Percentiles rank a stretch among this genome's conserved stretches.
phyloP scores from a whole-genome alignment of 805 yeast species.

The Kurtzmaniella fragi region DNA sequence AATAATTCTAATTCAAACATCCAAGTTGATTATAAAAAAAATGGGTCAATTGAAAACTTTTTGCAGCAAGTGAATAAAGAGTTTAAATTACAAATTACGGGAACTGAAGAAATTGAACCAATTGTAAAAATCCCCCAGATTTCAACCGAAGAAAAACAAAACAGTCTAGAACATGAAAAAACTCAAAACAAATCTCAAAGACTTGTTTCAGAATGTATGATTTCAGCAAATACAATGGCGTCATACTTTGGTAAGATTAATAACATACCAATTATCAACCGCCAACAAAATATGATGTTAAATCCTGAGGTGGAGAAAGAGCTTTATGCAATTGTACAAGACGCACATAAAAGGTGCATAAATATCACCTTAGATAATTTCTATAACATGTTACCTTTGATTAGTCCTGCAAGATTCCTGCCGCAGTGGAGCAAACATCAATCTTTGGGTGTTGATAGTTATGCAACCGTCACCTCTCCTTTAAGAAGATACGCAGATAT shows the following conservation, averaged over 20 bases:
- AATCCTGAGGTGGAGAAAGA: slow-evolving; percentile 16
- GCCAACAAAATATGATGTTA: slow-evolving; percentile 30
- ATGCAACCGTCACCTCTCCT: slow-evolving; percentile 85
- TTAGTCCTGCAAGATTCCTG: slow-evolving; percentile 51
- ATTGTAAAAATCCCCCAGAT: slow-evolving; percentile 6
- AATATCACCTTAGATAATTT: slow-evolving; percentile 34
- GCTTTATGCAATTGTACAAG: slow-evolving; percentile 16
- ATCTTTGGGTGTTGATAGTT: slow-evolving; percentile 57
- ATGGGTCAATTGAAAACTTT: too few relatives aligned
- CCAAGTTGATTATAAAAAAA: slow-evolving; percentile 8
- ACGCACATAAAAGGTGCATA: slow-evolving; percentile 10
- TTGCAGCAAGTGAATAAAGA: background rate
- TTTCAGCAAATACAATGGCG: slow-evolving; percentile 63
- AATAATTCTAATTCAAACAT: slow-evolving; percentile 11
- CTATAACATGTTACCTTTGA: slow-evolving; percentile 37
- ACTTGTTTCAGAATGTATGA: slow-evolving; percentile 82
- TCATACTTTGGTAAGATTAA: slow-evolving; percentile 42
- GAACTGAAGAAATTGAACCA: slow-evolving; percentile 5
- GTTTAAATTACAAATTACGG: background rate
- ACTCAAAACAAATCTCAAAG: slow-evolving; percentile 39
- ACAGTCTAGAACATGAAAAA: too few relatives aligned
- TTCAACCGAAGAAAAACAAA: too few relatives aligned
- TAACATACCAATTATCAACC: slow-evolving; percentile 49
- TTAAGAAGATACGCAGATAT: slow-evolving; percentile 78
- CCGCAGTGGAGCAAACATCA: slow-evolving; percentile 44